These are phyloP conservation scores for Medicago arabica DNA, from an alignment of 306 rosid genomes.

Conservation along the genomic window DNA sequence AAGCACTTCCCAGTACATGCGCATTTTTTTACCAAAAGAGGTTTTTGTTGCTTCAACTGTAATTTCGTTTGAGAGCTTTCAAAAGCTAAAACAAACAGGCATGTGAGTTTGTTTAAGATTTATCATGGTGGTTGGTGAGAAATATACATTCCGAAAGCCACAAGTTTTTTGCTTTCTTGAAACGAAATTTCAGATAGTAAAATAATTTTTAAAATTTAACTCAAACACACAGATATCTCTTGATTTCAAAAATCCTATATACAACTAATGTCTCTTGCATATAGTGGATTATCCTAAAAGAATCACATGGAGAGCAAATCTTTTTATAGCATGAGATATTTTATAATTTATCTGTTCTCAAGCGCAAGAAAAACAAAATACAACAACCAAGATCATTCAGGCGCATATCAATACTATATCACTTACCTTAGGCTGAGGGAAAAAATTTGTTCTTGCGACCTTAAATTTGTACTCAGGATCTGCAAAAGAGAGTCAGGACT, in stretches of 20 bases:
- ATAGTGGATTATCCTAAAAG: slow-evolving; percentile 7
- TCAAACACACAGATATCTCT: background rate
- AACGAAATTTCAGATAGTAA: background rate
- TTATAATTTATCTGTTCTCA: slow-evolving; percentile 13
- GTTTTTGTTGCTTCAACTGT: background rate
- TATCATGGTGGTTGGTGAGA: background rate
- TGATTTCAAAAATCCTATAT: slow-evolving; percentile 10
- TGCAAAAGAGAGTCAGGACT: slow-evolving; percentile 50
- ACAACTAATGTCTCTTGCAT: background rate
- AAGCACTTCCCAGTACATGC: background rate
- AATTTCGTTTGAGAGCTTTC: background rate
- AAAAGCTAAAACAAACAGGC: background rate
- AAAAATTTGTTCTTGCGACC: slow-evolving; percentile 78
- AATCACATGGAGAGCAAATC: slow-evolving; percentile 5
- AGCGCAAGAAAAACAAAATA: slow-evolving; percentile 14
- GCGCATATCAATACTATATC: slow-evolving; percentile 25
- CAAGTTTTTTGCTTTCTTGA: background rate
- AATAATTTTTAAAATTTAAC: background rate
- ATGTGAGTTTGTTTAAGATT: background rate
- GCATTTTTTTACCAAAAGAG: background rate
- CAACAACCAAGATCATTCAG: slow-evolving; percentile 15
- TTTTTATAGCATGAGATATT: slow-evolving; percentile 5
- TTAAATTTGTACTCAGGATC: slow-evolving; percentile 76
- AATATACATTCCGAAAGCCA: background rate
- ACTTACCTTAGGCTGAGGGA: slow-evolving; percentile 95